Percentiles rank a stretch among this genome's conserved stretches.
These are phyloP conservation scores for Tremella fuciformis DNA, from an alignment of 768 basidiomycete species.

Conservation along the genomic window DNA sequence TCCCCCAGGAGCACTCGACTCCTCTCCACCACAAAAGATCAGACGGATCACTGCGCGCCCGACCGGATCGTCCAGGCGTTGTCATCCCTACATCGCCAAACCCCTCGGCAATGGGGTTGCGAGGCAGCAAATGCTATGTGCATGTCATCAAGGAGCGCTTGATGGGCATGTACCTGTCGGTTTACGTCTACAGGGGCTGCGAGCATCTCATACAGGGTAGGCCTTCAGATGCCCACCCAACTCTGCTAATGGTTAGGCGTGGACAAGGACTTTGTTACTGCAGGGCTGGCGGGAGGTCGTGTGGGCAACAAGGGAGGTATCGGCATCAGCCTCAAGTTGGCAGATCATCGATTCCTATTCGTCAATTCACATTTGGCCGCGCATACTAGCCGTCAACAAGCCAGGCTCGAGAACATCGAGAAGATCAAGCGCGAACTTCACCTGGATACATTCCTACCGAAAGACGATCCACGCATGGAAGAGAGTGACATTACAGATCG, in stretches of 20 bases:
- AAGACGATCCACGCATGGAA: slow-evolving; percentile 26
- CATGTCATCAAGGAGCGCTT: slow-evolving; percentile 82
- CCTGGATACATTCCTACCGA: slow-evolving; percentile 71
- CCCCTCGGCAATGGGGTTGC: slow-evolving; percentile 1
- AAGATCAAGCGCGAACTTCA: slow-evolving; percentile 84
- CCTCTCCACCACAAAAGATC: neutral
- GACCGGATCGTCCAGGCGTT: slow-evolving; percentile 23
- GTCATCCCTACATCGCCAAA: slow-evolving; percentile 22
- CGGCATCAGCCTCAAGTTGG: slow-evolving; percentile 80
- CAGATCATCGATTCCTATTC: slow-evolving; percentile 78
- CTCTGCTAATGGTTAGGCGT: slow-evolving; percentile 56
- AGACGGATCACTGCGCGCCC: neutral
- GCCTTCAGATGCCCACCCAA: neutral
- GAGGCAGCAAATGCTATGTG: slow-evolving; percentile 68
- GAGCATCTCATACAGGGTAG: slow-evolving; percentile 50
- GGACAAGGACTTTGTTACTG: slow-evolving; percentile 77
- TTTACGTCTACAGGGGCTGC: slow-evolving; percentile 52
- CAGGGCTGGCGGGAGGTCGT: slow-evolving; percentile 84
- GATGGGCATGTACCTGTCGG: slow-evolving; percentile 57
- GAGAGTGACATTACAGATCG: slow-evolving; percentile 71
- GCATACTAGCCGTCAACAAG: slow-evolving; percentile 56
- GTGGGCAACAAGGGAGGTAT: slow-evolving; percentile 92
- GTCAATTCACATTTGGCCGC: slow-evolving; percentile 86
- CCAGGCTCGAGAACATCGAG: slow-evolving; percentile 76
- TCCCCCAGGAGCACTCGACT: neutral